Base-by-base conservation (phyloP, 371 early-diverging fungal species). In the Mucor circinelloides region DNA sequence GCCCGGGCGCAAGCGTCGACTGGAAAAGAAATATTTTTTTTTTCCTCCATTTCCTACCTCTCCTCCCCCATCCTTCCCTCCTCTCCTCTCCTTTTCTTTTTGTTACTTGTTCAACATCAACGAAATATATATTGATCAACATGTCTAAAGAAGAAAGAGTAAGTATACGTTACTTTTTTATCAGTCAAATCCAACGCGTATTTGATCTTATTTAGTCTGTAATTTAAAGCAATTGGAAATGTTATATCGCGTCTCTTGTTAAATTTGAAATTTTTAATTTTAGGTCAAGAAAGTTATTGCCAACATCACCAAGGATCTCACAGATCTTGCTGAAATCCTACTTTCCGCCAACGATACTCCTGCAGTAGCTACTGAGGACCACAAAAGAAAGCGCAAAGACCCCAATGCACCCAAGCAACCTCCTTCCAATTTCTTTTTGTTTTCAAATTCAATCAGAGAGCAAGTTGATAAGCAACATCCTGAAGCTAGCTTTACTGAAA, bases 331-430 rank as follows among this genome's bases (percentile, higher is more conserved):
- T 9, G 60, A 66, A 10, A 38, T 63, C 36, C n/a, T 66, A 10
- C 64, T 42, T 8, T 19, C 55, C 30, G 17, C 27, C 13, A 52
- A 15, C 38, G 58, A n/a, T 1, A 50, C 21, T 21, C 12, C 25
- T 23, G 36, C 42, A 42, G 60, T 17, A 27, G 28, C 38, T 8
- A 15, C 2, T 27, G 40, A n/a, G 5, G 42, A 58, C 31, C 8
- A 32, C 6, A 52, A 68, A 40, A 63, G 57, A 27, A 62, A 55
- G 27, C 58, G 60, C 6, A 62, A 40, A 57, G 69, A 69, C 42
- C 69, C 69, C 15, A 58, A 69, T 32, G 59, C 64, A 7, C 69
- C 69, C 15, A 69, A 69, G 19, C 63, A 34, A 4, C 69, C 69
- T 57, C 27, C 55, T 31, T 52, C 64, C 38, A 69, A 52, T 17